phyloP scores from a whole-genome alignment of 495 filamentous ascomycete species.

The Talaromyces borbonicus region DNA sequence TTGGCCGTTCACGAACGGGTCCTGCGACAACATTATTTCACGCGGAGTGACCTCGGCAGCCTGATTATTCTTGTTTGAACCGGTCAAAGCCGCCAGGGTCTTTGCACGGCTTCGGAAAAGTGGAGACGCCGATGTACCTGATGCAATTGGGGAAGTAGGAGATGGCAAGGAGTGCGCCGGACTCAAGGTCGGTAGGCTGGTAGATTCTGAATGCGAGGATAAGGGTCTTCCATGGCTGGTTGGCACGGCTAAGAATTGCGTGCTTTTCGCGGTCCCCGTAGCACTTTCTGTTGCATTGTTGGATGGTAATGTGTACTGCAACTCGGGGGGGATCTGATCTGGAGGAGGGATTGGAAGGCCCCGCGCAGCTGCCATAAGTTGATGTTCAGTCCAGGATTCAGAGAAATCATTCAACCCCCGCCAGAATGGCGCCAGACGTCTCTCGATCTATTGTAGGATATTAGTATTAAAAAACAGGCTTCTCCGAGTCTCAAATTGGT shows the following conservation, averaged over 20 bases:
- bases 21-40: slow-evolving; percentile 70
- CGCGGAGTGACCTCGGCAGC: slow-evolving; percentile 61
- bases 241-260: slow-evolving; percentile 64
- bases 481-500: too few species aligned
- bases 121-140: slow-evolving; percentile 51
- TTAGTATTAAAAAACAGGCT: too few species aligned
- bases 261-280: slow-evolving; percentile 31
- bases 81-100: slow-evolving; percentile 74
- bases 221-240: slow-evolving; percentile 59
- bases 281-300: slow-evolving; percentile 32
- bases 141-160: slow-evolving; percentile 40
- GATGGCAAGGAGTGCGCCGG: slow-evolving; percentile 40
- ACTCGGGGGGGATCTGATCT: slow-evolving; percentile 67
- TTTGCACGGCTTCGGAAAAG: slow-evolving; percentile 64
- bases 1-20: slow-evolving; percentile 86
- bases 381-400: slow-evolving; percentile 84
- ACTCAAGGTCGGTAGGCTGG: slow-evolving; percentile 36
- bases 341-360: slow-evolving; percentile 76
- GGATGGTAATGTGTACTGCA: slow-evolving; percentile 37
- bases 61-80: slow-evolving; percentile 53
- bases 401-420: slow-evolving; percentile 82
- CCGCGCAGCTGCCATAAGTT: slow-evolving; percentile 83
- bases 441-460: slow-evolving; percentile 89
- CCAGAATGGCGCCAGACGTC: slow-evolving; percentile 90
- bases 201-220: slow-evolving; percentile 62